Evolutionary conservation across 768 basidiomycete genomes (phyloP).

Genomic region (Plicaturopsis crispa): DNA sequence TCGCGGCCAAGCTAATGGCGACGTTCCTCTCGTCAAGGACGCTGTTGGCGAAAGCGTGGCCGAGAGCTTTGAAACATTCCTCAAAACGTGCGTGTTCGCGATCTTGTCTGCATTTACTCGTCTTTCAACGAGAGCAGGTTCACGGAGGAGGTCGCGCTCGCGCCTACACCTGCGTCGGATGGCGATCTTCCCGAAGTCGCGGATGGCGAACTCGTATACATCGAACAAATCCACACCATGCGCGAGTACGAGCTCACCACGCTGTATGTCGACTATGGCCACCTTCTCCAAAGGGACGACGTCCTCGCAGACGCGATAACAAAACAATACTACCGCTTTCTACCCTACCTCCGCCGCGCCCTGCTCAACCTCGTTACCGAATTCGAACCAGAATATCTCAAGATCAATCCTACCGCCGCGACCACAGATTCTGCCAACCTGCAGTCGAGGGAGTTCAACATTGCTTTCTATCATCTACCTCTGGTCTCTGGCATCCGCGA

Average conservation of each 20-base stretch:
- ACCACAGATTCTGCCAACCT: constrained; percentile 82
- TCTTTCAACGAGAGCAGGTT: constrained; percentile 67
- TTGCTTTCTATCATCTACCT: constrained; percentile 93
- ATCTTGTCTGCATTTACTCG: constrained; percentile 1
- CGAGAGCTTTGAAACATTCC: constrained; percentile 85
- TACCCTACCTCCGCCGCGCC: constrained; percentile 90
- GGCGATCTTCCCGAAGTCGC: constrained; percentile 45
- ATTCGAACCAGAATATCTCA: constrained; percentile 91
- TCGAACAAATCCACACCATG: constrained; percentile 94
- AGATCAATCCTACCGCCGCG: constrained; percentile 87
- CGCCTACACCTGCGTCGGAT: constrained; percentile 76
- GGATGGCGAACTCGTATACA: constrained; percentile 69
- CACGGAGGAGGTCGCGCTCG: constrained; percentile 72
- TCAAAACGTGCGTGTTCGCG: constrained; percentile 74
- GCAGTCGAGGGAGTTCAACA: constrained; percentile 86
- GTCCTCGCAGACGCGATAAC: constrained; percentile 91
- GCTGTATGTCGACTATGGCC: constrained; percentile 92
- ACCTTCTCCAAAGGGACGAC: constrained; percentile 85
- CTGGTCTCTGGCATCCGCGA: constrained; percentile 93
- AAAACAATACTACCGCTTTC: constrained; percentile 93
- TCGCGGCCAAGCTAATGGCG: constrained; percentile 38
- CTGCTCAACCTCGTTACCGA: constrained; percentile 84
- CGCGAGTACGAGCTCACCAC: constrained; percentile 91
- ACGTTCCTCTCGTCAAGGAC: constrained; percentile 86
- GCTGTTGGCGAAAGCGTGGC: constrained; percentile 93